Evolutionary conservation across 768 basidiomycete genomes (phyloP), one percentile per base, ranked within the genome.

Genomic region (Mrakia hoshinonis): DNA sequence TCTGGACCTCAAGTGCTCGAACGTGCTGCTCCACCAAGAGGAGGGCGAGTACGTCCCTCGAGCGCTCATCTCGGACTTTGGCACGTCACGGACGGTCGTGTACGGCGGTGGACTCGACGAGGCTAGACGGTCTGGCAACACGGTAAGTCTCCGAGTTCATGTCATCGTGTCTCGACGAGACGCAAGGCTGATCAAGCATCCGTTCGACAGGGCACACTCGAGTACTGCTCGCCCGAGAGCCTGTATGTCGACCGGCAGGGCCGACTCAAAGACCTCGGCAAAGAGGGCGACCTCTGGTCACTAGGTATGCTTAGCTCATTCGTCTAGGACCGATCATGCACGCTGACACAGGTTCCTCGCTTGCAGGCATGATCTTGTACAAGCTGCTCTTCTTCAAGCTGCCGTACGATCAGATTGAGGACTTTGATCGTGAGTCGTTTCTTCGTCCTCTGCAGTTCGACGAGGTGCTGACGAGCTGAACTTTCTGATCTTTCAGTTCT

Each of bases 201-300:
- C 51, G 18, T 24, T 7, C 24, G 5, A 4, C n/a, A 71, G 70
- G 61, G 67, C 22, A 67, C 61, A 11, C 34, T 62, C 11, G 38
- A 62, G 48, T 52, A 49, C n/a, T 47, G 77, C 18, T 87, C 92
- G 0, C 95, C 94, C 0, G 95, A 97, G 78, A 89, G 91, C 0
- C 82, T 98, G 0, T 86, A 87, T 3, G 85, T 86, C 0, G 76
- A 77, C 86, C 85, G 18, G 7, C 87, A 86, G 0, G 90, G 90
- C 0, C 79, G 83, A 26, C 85, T 90, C 10, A 83, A 82, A 10
- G 87, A 89, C 58, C 83, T 91, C 2, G 89, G 91, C 76, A 91
- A 91, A 0, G 93, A 93, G 76, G 85, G 90, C 4, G 94, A 98
- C 77, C 92, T 96, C 87, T 98, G 95, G 94, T 91, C 91, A 6